Percentiles rank a stretch among this genome's conserved stretches.
These are phyloP conservation scores for Lotmaria passim DNA, from an alignment of 208 protist genomes.

Conservation along the genomic window DNA sequence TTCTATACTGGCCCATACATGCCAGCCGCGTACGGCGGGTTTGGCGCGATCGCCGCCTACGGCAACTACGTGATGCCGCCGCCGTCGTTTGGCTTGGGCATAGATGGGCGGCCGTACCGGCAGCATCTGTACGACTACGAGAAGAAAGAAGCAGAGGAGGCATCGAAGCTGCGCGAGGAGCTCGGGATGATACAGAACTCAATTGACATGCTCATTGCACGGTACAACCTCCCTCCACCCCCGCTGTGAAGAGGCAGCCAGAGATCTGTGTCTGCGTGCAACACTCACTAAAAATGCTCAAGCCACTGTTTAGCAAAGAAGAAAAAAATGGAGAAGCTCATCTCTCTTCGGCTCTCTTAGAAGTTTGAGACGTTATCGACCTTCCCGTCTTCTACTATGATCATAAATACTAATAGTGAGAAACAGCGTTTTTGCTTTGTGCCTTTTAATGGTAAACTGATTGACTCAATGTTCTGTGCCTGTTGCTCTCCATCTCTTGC, in stretches of 20 bases:
- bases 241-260: conserved; percentile 26
- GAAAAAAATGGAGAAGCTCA: not conserved
- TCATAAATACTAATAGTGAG: no score
- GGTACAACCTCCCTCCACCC: conserved; percentile 85
- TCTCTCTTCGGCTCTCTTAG: no score
- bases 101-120: conserved; percentile 46
- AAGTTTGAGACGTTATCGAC: no score
- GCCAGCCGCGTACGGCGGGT: conserved; percentile 13
- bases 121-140: conserved; percentile 40
- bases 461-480: no score
- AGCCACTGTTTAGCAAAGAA: not conserved
- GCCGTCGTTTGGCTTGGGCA: conserved; percentile 14
- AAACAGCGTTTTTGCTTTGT: no score
- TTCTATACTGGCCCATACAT: conserved; percentile 22
- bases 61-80: conserved; percentile 5
- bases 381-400: no score
- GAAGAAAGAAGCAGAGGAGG: conserved; percentile 23
- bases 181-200: conserved; percentile 81
- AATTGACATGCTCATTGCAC: conserved; percentile 85
- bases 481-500: no score
- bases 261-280: not conserved
- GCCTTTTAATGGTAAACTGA: no score
- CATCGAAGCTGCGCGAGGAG: conserved; percentile 54
- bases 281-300: not conserved
- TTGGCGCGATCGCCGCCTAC: not conserved